These are phyloP conservation scores for Clarireedia monteithiana DNA, from an alignment of 2,329 filamentous ascomycete genomes.

Conservation along the genomic window DNA sequence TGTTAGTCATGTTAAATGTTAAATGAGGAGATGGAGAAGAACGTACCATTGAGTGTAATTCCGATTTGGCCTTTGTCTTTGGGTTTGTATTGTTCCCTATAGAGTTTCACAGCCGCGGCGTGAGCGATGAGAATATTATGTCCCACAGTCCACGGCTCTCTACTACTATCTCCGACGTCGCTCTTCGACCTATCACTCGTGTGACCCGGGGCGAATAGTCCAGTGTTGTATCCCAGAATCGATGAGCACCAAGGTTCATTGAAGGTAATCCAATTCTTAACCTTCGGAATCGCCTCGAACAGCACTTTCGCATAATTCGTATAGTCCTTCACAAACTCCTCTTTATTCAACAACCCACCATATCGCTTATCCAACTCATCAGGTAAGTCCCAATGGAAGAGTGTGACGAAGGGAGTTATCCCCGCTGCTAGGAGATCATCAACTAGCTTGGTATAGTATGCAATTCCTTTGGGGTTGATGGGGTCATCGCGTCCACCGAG, in stretches of 20 bases:
- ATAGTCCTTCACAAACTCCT: slow-evolving; percentile 77
- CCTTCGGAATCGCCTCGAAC: slow-evolving; percentile 66
- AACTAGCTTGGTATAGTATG: slow-evolving; percentile 72
- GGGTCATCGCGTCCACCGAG: slow-evolving; percentile 77
- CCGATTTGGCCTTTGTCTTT: slow-evolving; percentile 69
- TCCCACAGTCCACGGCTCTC: slow-evolving; percentile 75
- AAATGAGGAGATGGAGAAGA: neutral
- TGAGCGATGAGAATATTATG: slow-evolving; percentile 77
- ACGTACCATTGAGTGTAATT: slow-evolving; percentile 73
- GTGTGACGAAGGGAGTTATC: slow-evolving; percentile 73
- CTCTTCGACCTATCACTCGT: slow-evolving; percentile 69
- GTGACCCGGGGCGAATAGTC: slow-evolving; percentile 74
- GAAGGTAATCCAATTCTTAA: slow-evolving; percentile 85
- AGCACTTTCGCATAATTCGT: slow-evolving; percentile 69
- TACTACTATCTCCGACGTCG: slow-evolving; percentile 61
- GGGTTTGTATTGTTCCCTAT: slow-evolving; percentile 73
- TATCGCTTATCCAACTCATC: slow-evolving; percentile 73
- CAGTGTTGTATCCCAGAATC: slow-evolving; percentile 71
- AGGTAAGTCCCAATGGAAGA: slow-evolving; percentile 86
- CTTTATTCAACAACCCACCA: slow-evolving; percentile 70
- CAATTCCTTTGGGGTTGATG: slow-evolving; percentile 68
- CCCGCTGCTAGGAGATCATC: slow-evolving; percentile 69
- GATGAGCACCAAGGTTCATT: slow-evolving; percentile 86
- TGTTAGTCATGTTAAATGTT: neutral
- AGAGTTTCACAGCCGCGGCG: slow-evolving; percentile 71